Evolutionary conservation across 495 filamentous ascomycete genomes (phyloP).

Genomic region (Rusavskia elegans): DNA sequence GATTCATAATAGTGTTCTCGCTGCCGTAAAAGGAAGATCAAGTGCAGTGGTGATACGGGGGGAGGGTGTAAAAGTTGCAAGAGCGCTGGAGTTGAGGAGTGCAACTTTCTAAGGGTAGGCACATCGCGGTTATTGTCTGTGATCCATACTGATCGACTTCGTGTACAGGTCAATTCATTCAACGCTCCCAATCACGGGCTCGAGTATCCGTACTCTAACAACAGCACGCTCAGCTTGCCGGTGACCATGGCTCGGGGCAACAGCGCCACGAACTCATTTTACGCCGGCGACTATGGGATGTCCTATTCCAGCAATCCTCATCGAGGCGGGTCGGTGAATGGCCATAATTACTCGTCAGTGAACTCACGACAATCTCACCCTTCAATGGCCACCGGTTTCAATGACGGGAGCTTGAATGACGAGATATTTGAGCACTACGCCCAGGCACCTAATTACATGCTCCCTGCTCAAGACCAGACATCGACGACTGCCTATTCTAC

Average conservation of each 20-base stretch:
- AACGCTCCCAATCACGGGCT: neutral
- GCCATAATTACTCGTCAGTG: neutral
- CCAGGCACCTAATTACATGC: conserved; percentile 3
- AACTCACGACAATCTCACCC: neutral
- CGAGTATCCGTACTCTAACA: neutral
- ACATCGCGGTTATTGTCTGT: neutral
- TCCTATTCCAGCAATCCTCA: neutral
- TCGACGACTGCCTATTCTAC: neutral
- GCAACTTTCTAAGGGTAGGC: conserved; percentile 66
- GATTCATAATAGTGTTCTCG: conserved; percentile 52
- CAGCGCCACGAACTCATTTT: neutral
- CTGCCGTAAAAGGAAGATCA: conserved; percentile 89
- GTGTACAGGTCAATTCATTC: neutral
- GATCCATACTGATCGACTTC: neutral
- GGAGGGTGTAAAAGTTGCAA: conserved; percentile 78
- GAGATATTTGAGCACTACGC: conserved; percentile 4
- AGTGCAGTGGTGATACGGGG: conserved; percentile 81
- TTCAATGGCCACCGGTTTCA: neutral
- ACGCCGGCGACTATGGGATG: neutral
- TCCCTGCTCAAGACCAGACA: conserved; percentile 3
- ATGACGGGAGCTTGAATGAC: neutral
- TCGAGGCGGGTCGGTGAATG: neutral
- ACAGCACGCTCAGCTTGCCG: neutral
- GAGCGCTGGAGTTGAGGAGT: conserved; percentile 43
- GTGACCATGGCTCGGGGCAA: neutral